Evolutionary conservation across 1,284 basidiomycete species (phyloP).

Genomic region (Austropuccinia psidii): DNA sequence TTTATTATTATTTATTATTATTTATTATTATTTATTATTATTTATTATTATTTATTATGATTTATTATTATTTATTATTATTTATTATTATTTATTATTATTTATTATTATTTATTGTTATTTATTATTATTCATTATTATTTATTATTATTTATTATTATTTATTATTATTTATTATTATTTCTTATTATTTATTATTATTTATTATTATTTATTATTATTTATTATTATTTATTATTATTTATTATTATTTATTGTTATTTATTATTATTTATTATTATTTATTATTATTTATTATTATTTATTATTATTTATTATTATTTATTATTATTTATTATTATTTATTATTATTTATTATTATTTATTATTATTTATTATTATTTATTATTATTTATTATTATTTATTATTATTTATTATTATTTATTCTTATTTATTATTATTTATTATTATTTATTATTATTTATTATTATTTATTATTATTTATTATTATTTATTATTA

Average conservation of each 20-base stretch:
- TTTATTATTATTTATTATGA: no score
- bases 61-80: no score
- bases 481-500: not conserved
- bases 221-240: not conserved
- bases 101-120: not conserved
- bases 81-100: no score
- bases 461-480: not conserved
- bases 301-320: not conserved
- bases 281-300: not conserved
- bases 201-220: not conserved
- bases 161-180: not conserved
- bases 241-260: not conserved
- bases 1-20: no score
- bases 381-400: not conserved
- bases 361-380: not conserved
- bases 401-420: not conserved
- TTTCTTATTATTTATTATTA: not conserved
- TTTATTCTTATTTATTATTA: not conserved
- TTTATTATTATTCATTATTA: not conserved
- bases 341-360: not conserved
- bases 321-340: not conserved
- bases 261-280: not conserved
- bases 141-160: not conserved
- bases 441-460: not conserved
- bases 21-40: no score